Base-by-base conservation (phyloP, 768 basidiomycete genomes). In the Mycena capillaripes region DNA sequence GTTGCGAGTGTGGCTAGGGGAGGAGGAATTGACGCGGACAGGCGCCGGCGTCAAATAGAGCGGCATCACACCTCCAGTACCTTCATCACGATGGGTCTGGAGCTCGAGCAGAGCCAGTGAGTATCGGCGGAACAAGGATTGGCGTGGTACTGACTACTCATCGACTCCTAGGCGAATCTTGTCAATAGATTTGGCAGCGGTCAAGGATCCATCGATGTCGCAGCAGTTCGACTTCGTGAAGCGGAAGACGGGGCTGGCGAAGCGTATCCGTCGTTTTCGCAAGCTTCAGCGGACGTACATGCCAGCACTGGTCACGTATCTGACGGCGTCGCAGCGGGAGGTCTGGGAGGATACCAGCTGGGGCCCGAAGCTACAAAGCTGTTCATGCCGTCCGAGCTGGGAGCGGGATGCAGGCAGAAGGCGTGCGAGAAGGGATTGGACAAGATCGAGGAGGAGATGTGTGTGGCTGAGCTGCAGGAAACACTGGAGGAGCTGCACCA, bases 331-430 rank as follows among this genome's bases (percentile, higher is more conserved):
- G 21, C 53, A 66, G 42, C 40, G 34, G 6, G 40, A 46, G 30
- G 5, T 66, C 1, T 57, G 21, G 38, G 36, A 66, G 9, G 40
- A 66, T 9, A 44, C 34, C 42, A 25, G 40, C 38, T 27, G 3
- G 40, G 1, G 14, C 17, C 65, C 0, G 53, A 66, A 23, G 14
- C 11, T 3, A 23, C 38, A 3, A 55, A 38, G 53, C 42, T 66
- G 17, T 56, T 66, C 30, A 40, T 66, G 53, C 65, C 65, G 0
- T 66, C 65, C 38, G 65, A 66, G 38, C 34, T 65, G 48, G 12
- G 1, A 8, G 34, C 27, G n/a, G 29, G 7, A 25, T 12, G 0
- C 2, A 12, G 63, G 36, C 6, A 16, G n/a, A 3, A 19, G 27
- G 63, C 34, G 16, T 52, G 63, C 25, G 63, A 53, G 50, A 55